Base-by-base conservation (phyloP, 768 basidiomycete species). In the Rhodosporidiobolus odoratus region DNA sequence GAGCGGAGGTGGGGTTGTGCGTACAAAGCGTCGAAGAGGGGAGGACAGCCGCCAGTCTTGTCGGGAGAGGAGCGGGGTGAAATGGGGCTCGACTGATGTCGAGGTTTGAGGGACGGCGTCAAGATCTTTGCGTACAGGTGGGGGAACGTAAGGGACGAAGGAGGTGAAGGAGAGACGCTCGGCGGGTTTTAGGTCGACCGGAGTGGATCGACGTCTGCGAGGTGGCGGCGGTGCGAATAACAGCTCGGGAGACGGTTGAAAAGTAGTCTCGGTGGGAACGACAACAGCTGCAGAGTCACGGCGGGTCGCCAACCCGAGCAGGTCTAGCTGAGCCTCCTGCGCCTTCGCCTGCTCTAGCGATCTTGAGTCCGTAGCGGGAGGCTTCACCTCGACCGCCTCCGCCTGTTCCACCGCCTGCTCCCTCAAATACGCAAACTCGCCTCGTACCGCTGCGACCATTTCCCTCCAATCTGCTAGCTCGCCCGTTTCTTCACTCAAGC, bases 11-110 rank as follows among this genome's bases (percentile, higher is more conserved):
- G 65, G 64, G 30, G 13, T 16, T 23, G 37, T 43, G 32, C 54
- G 65, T 9, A 52, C 27, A 50, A 47, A 57, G n/a, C 34, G 23
- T 0, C 71, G 65, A 12, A 69, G 37, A 19, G 72, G 72, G 23
- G 72, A 69, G 38, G 72, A 74, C 25, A 74, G 65, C 1, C 72
- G 72, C 72, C 72, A 74, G 58, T 74, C 72, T 32, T 62, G 35
- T 6, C 72, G 72, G 4, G 68, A 61, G 37, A 58, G 30, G 62
- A 73, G 68, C 25, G 68, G 68, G 3, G 27, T 1, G 45, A 65
- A 54, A 56, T 72, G 66, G 1, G 66, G 66, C 35, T 72, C 54
- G 68, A 34, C 58, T 47, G 41, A 15, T 47, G 58, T 23, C 37
- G 57, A 9, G 58, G 47, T 35, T 13, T 23, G 21, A 13, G 47